Evolutionary conservation across 2,329 filamentous ascomycete species (phyloP).

Genomic region (Stylonectria norvegica): DNA sequence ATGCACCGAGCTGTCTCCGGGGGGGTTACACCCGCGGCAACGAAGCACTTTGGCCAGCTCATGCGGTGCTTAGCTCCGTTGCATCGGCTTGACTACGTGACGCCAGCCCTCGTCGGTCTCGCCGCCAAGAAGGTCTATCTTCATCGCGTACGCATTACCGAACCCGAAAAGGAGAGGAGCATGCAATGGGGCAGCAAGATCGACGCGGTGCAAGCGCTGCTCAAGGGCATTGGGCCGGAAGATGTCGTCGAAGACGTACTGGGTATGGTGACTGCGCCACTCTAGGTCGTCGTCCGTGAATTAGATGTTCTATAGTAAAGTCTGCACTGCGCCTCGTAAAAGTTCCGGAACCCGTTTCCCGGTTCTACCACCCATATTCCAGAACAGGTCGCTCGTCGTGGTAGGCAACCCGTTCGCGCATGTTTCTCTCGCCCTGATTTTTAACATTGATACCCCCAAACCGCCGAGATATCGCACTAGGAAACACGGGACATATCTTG

Average conservation of each 20-base stretch:
- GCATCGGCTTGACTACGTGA: conserved; percentile 75
- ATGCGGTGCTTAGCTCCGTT: conserved; percentile 73
- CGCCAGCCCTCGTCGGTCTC: conserved; percentile 77
- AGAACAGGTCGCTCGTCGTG: conserved; percentile 19
- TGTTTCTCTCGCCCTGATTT: conserved; percentile 8
- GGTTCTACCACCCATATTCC: conserved; percentile 12
- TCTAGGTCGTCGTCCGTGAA: conserved; percentile 25
- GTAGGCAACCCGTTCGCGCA: conserved; percentile 9
- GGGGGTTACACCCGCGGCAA: conserved; percentile 74
- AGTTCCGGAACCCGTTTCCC: conserved; percentile 18
- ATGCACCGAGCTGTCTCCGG: conserved; percentile 80
- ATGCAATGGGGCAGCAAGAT: conserved; percentile 88
- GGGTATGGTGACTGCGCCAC: conserved; percentile 52
- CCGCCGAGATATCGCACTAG: conserved; percentile 17
- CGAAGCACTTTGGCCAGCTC: conserved; percentile 70
- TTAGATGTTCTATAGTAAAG: conserved; percentile 30
- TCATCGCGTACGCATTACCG: conserved; percentile 73
- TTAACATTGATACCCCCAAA: no score
- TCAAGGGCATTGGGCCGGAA: conserved; percentile 61
- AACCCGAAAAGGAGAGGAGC: conserved; percentile 72
- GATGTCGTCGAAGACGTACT: conserved; percentile 65
- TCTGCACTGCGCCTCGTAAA: conserved; percentile 22
- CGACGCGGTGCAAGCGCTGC: conserved; percentile 61
- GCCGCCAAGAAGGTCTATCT: conserved; percentile 84
- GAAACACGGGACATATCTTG: conserved; percentile 17